Percentiles rank a stretch among this genome's conserved stretches.
phyloP scores from a whole-genome alignment of 768 basidiomycete genomes.

The Kwoniella botswanensis region DNA sequence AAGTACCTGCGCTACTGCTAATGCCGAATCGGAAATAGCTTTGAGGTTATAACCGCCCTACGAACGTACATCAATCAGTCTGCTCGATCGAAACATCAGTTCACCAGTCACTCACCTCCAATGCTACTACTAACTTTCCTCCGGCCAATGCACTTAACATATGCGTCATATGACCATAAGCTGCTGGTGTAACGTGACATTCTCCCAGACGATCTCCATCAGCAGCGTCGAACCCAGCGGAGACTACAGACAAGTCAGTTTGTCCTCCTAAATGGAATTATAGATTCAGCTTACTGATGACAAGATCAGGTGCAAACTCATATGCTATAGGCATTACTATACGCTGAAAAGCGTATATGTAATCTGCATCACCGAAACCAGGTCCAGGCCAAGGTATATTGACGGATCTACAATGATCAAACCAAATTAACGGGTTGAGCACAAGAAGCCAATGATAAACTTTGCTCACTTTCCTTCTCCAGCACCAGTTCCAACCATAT shows the following conservation, averaged over 20 bases:
- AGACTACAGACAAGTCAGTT: conserved; percentile 66
- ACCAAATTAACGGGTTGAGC: background rate
- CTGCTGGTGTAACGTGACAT: conserved; percentile 86
- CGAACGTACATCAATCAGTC: too few species aligned
- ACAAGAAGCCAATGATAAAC: background rate
- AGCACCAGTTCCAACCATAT: conserved; percentile 79
- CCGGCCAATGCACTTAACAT: conserved; percentile 88
- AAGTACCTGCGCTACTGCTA: conserved; percentile 85
- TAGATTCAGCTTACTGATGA: conserved; percentile 75
- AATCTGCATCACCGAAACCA: conserved; percentile 94
- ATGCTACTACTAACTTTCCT: conserved; percentile 86
- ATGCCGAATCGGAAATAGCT: conserved; percentile 81
- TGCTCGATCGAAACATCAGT: background rate
- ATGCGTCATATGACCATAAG: conserved; percentile 98
- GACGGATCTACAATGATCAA: conserved; percentile 65
- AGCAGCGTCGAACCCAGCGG: conserved; percentile 97
- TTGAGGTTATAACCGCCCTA: conserved; percentile 96
- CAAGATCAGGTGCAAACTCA: conserved; percentile 93
- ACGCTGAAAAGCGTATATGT: conserved; percentile 93
- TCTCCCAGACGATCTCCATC: conserved; percentile 88
- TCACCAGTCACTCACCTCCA: conserved; percentile 71
- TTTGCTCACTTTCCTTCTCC: conserved; percentile 80
- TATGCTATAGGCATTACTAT: conserved; percentile 96
- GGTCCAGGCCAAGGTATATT: conserved; percentile 91
- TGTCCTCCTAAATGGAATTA: background rate